Evolutionary conservation across 129 eudicot species (phyloP), one percentile per base, ranked within the genome.

Genomic region (Gnaphalium uliginosum): DNA sequence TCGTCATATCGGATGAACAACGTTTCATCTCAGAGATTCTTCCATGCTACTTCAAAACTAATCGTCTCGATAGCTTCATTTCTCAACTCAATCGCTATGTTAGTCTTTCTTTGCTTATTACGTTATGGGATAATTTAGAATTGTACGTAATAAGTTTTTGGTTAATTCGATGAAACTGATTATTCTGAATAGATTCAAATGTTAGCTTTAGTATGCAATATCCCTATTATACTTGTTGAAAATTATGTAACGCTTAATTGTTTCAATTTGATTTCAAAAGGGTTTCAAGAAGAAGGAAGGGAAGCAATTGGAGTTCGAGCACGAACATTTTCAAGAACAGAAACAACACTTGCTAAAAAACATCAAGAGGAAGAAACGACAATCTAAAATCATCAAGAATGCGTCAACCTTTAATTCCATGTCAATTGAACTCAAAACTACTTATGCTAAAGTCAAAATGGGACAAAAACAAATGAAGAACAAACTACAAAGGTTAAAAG

Each of bases 281-380:
- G 70, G 71, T 74, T 60, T 74, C 26, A 62, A 39, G 78, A 73
- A 73, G 78, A 74, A 60, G 15, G 43, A 43, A 24, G 8, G 60
- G 60, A 11, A 43, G 25, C 60, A 11, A 19, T 27, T 62, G 46
- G 79, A 75, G 65, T 75, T 64, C 54, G 72, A 50, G 72, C 64
- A 75, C 4, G 30, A 59, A 24, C n/a, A 41, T 26, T 74, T 74
- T 19, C 78, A 74, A 59, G 10, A 74, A 61, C 70, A 70, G 27
- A 64, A 65, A 18, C n/a, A 1, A 19, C 66, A 65, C 8, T 13
- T 32, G 33, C 39, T 74, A 62, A 48, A 21, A 46, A 19, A 2
- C 64, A 64, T 64, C 50, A 66, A 53, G 50, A 66, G 67, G 10
- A 51, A 51, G 22, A 76, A 30, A 3, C 66, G 22, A 76, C 66